These are phyloP conservation scores for Fusarium goolgardi DNA, from an alignment of 2,329 filamentous ascomycete species.

Conservation along the genomic window DNA sequence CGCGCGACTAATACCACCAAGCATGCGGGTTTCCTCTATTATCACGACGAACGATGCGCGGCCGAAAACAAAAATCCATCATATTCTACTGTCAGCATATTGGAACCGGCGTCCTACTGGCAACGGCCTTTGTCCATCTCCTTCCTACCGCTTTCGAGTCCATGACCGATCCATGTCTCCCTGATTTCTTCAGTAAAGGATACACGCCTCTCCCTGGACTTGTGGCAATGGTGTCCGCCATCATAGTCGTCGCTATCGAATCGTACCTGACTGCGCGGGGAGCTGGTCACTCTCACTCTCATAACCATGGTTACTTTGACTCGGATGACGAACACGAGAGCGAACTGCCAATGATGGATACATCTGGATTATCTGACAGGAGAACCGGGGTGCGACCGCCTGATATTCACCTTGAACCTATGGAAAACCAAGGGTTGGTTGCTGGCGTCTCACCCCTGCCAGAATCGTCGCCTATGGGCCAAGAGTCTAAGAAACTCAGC, in stretches of 20 bases:
- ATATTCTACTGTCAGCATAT: conserved; percentile 79
- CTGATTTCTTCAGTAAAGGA: conserved; percentile 80
- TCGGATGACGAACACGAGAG: conserved; percentile 57
- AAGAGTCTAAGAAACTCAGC: conserved; percentile 45
- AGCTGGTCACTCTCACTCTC: conserved; percentile 70
- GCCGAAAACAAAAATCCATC: conserved; percentile 68
- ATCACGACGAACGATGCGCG: conserved; percentile 67
- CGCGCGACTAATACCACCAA: conserved; percentile 42
- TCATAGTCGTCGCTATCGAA: conserved; percentile 85
- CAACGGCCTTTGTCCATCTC: conserved; percentile 85
- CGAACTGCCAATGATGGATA: conserved; percentile 43
- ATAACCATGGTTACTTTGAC: conserved; percentile 63
- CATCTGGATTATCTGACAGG: conserved; percentile 53
- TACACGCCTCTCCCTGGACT: conserved; percentile 85
- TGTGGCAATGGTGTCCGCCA: conserved; percentile 83
- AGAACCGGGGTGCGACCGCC: conserved; percentile 58
- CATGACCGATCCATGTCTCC: conserved; percentile 77
- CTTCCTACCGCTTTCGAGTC: conserved; percentile 75
- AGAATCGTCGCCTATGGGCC: conserved; percentile 59
- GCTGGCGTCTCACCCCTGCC: conserved; percentile 69
- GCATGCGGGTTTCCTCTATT: conserved; percentile 75
- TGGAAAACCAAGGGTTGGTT: conserved; percentile 67
- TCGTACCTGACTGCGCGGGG: conserved; percentile 85
- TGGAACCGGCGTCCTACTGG: conserved; percentile 86
- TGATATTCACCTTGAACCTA: conserved; percentile 63